Conservation (phyloP, 2,329 filamentous ascomycete genomes). For the Cadophora sp. region DNA sequence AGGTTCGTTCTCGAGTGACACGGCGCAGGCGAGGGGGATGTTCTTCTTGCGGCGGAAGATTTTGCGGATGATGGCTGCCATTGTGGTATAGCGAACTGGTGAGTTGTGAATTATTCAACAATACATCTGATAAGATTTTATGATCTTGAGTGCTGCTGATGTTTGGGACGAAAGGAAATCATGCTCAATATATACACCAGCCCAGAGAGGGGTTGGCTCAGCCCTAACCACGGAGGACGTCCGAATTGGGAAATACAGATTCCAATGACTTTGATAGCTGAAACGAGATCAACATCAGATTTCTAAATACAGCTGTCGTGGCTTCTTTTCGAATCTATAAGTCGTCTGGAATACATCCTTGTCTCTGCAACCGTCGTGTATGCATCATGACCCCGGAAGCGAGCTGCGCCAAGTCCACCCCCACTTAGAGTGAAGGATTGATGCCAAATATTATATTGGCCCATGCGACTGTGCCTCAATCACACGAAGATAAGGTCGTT, state of each 20-base stretch:
- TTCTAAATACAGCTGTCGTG: neutral
- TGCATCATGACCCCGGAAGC: neutral
- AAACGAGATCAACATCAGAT: neutral
- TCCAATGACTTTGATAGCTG: neutral
- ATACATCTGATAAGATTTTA: neutral
- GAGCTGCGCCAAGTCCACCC: neutral
- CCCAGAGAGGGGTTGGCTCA: too few relatives aligned
- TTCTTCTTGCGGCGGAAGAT: slow-evolving; percentile 46
- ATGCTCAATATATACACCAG: too few relatives aligned
- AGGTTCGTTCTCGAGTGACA: slow-evolving; percentile 44
- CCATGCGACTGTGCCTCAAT: too few relatives aligned
- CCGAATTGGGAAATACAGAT: neutral
- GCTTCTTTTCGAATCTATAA: neutral
- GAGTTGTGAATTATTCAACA: neutral
- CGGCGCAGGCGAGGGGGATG: slow-evolving; percentile 44
- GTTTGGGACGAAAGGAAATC: too few relatives aligned
- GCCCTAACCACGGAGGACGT: too few relatives aligned
- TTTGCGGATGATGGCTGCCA: slow-evolving; percentile 25
- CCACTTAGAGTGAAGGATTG: too few relatives aligned
- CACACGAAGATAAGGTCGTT: too few relatives aligned
- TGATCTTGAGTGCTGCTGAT: too few relatives aligned
- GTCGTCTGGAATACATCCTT: neutral
- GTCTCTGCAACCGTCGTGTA: neutral
- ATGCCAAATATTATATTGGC: too few relatives aligned
- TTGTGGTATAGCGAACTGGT: neutral